phyloP scores from a whole-genome alignment of 257 asterid species.

The Plantago major region DNA sequence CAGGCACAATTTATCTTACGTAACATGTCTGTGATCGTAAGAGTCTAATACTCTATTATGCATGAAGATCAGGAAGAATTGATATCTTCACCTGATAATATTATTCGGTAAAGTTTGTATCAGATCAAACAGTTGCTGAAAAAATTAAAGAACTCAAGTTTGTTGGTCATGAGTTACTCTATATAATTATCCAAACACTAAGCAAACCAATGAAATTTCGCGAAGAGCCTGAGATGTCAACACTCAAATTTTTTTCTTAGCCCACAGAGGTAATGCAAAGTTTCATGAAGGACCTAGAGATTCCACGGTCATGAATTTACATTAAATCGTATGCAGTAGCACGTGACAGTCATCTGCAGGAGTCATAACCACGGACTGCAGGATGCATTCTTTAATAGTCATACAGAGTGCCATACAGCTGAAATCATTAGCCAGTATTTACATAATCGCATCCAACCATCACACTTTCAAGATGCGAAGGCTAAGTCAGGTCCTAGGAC shows the following conservation, averaged over 20 bases:
- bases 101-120: background rate
- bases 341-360: conserved; percentile 5
- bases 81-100: too few relatives aligned
- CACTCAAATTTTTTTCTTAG: background rate
- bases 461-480: too few relatives aligned
- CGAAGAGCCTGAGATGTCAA: too few relatives aligned
- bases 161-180: background rate
- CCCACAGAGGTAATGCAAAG: conserved; percentile 4
- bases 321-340: conserved; percentile 1
- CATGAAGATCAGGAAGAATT: too few relatives aligned
- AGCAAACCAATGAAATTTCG: too few relatives aligned
- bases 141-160: background rate
- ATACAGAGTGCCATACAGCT: background rate
- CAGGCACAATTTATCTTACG: too few relatives aligned
- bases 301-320: background rate
- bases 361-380: background rate
- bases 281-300: background rate
- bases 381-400: background rate
- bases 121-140: too few relatives aligned
- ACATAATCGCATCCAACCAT: too few relatives aligned
- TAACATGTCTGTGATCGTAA: too few relatives aligned
- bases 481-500: background rate
- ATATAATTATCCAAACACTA: background rate
- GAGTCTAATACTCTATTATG: too few relatives aligned
- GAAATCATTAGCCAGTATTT: background rate